Evolutionary conservation across 1,284 basidiomycete species (phyloP).

Genomic region (Coniophora puteana): DNA sequence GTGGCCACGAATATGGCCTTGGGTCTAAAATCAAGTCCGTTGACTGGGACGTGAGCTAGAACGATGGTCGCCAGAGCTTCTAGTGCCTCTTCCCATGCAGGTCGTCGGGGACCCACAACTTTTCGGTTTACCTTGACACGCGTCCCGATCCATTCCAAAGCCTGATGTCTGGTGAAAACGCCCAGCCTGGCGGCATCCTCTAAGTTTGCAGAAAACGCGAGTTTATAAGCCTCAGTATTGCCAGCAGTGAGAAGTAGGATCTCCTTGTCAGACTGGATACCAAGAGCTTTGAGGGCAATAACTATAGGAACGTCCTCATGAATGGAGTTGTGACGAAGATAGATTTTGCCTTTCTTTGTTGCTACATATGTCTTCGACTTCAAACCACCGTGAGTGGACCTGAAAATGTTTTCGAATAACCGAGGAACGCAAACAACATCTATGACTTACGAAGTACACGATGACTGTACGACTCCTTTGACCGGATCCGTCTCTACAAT

Average conservation of each 20-base stretch:
- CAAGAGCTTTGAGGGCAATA: conserved; percentile 94
- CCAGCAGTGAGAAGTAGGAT: conserved; percentile 95
- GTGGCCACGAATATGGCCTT: conserved; percentile 98
- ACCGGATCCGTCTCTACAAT: conserved; percentile 94
- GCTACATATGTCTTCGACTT: conserved; percentile 99
- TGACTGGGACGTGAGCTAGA: conserved; percentile 93
- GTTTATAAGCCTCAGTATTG: conserved; percentile 86
- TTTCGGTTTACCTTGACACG: conserved; percentile 88
- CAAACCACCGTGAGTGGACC: conserved; percentile 94
- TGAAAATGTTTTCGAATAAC: conserved; percentile 28
- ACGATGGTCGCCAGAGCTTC: conserved; percentile 98
- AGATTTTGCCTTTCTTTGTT: conserved; percentile 92
- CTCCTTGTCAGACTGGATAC: conserved; percentile 97
- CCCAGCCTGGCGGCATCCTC: conserved; percentile 91
- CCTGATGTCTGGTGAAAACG: conserved; percentile 93
- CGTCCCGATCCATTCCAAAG: conserved; percentile 92
- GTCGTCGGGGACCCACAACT: conserved; percentile 77
- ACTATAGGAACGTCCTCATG: conserved; percentile 97
- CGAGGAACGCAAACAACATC: conserved; percentile 2
- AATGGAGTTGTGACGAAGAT: conserved; percentile 97
- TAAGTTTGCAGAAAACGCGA: conserved; percentile 86
- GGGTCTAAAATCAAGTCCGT: conserved; percentile 86
- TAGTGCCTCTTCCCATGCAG: conserved; percentile 91
- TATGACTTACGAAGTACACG: conserved; percentile 86
- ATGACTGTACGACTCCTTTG: conserved; percentile 93